Evolutionary conservation across 495 filamentous ascomycete genomes (phyloP), one percentile per base, ranked within the genome.

Genomic region (Pyrenula aspistea): DNA sequence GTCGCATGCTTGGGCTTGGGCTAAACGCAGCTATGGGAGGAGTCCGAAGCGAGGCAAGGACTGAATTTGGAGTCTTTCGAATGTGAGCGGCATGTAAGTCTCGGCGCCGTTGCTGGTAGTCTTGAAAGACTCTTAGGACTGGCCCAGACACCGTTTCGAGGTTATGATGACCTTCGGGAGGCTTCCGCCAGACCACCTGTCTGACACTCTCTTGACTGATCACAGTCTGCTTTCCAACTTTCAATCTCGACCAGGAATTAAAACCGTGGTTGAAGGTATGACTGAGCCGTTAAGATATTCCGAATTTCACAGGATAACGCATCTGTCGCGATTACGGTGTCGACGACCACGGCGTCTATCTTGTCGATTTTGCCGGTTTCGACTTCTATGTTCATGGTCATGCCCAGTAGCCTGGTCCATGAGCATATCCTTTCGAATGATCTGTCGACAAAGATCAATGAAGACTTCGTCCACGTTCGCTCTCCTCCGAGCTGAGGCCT

Each of bases 391-490:
- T 3, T 64, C 61, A 24, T 58, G 55, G 42, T 78, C 74, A 55
- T 60, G 71, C 59, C 63, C 77, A 65, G 64, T 75, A 60, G 66
- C 67, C 59, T 65, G 65, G 25, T 51, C 73, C 56, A 59, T 81
- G 67, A 65, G 68, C 57, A 71, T 77, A 57, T 91, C 86, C 59
- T 83, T 87, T 55, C 80, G 79, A 51, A 96, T 86, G 71, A 96
- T 94, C 72, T 96, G 91, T 55, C 89, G 79, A 67, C 90, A 95
- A 61, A 96, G 81, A 69, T 97, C 90, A 61, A 90, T 74, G 71
- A 96, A 98, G 49, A 93, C 89, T 67, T 97, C 92, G 64, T 96
- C 89, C 15, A 98, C 94, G 63, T 98, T 97, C 57, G 85, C 84
- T 76, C 77, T 71, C 62, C 88, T 82, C 54, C 91, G 78, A 48